Conservation (phyloP, 768 basidiomycete species). For the Mycena kentingensis region DNA sequence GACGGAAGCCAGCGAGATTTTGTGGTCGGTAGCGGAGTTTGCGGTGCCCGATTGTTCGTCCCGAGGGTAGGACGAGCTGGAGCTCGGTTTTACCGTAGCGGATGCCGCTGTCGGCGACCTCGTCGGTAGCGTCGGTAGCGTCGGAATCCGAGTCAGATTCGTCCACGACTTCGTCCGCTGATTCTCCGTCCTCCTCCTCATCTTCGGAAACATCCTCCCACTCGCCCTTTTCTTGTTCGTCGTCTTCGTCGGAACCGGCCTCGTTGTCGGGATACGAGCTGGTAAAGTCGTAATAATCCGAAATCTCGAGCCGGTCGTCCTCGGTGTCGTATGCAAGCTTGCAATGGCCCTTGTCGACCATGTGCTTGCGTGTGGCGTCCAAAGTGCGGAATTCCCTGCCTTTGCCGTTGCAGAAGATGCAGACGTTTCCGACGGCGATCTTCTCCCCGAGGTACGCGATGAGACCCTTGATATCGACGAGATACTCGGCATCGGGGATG, state of each 20-base stretch:
- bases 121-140: slow-evolving; percentile 44
- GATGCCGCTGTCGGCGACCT: slow-evolving; percentile 54
- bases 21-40: slow-evolving; percentile 88
- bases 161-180: slow-evolving; percentile 34
- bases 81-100: slow-evolving; percentile 78
- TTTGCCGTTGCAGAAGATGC: slow-evolving; percentile 86
- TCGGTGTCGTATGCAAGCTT: slow-evolving; percentile 90
- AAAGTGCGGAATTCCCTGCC: slow-evolving; percentile 80
- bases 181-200: slow-evolving; percentile 34
- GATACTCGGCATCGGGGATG: slow-evolving; percentile 90
- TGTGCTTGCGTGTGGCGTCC: slow-evolving; percentile 91
- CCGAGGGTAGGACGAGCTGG: slow-evolving; percentile 92
- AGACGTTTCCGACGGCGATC: slow-evolving; percentile 89
- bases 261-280: slow-evolving; percentile 67
- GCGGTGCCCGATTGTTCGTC: slow-evolving; percentile 89
- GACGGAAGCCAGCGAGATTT: slow-evolving; percentile 61
- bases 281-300: slow-evolving; percentile 93
- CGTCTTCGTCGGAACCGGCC: slow-evolving; percentile 23
- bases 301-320: slow-evolving; percentile 78
- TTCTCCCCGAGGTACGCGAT: slow-evolving; percentile 89
- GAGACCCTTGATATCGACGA: slow-evolving; percentile 81
- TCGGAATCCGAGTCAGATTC: slow-evolving; percentile 45
- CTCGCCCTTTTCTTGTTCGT: slow-evolving; percentile 29
- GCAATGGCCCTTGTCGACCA: slow-evolving; percentile 95
- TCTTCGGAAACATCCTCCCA: slow-evolving; percentile 39